Conservation (phyloP, 257 asterid species). For the Euphrasia confusa region DNA sequence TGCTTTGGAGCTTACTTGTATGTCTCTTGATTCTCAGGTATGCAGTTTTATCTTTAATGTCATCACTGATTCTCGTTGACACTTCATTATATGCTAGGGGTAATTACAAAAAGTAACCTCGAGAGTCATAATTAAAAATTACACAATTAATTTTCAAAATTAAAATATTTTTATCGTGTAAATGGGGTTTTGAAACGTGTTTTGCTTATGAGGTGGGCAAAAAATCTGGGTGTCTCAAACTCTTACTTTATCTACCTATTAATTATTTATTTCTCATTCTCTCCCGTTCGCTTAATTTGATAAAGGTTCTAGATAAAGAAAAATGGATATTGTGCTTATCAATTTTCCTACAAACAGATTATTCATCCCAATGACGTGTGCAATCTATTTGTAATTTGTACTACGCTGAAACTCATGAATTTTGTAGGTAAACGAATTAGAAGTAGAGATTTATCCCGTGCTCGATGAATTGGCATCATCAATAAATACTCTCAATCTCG, state of each 20-base stretch:
- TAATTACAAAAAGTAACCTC: not conserved
- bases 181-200: too few relatives aligned
- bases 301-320: too few relatives aligned
- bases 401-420: conserved; percentile 26
- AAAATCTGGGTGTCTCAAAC: not conserved
- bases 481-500: conserved; percentile 86
- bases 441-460: conserved; percentile 83
- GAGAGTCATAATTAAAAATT: too few relatives aligned
- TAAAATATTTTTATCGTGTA: too few relatives aligned
- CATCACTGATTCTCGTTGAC: conserved; percentile 1
- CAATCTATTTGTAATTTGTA: not conserved
- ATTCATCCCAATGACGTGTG: too few relatives aligned
- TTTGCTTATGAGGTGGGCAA: too few relatives aligned
- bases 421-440: conserved; percentile 83
- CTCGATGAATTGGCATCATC: conserved; percentile 88
- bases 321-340: too few relatives aligned
- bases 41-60: conserved; percentile 26
- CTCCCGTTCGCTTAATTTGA: too few relatives aligned
- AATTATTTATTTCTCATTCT: too few relatives aligned
- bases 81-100: not conserved
- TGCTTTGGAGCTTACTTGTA: conserved; percentile 88
- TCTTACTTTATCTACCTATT: not conserved
- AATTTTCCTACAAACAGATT: too few relatives aligned
- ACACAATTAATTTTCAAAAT: too few relatives aligned
- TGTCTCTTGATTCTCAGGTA: conserved; percentile 94